These are phyloP conservation scores for Diospyros lotus DNA, from an alignment of 148 eudicot genomes.

Conservation along the genomic window DNA sequence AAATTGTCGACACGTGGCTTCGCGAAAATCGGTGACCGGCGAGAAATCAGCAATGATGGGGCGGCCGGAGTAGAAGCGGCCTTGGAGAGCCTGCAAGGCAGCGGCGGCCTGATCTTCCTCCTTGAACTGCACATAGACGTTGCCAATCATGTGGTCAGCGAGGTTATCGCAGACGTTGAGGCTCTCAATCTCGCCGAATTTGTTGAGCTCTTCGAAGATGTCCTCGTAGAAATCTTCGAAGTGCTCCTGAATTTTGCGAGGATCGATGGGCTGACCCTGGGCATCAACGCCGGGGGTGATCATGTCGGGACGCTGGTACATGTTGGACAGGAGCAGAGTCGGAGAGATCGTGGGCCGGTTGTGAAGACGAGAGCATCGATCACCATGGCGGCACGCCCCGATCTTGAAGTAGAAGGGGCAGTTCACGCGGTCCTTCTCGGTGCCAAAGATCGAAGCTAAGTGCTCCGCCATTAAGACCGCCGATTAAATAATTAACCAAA, in stretches of 20 bases:
- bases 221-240: conserved; percentile 77
- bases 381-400: conserved; percentile 79
- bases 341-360: conserved; percentile 61
- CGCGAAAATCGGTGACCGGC: conserved; percentile 75
- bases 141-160: conserved; percentile 82
- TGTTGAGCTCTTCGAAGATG: conserved; percentile 56
- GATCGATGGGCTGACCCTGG: conserved; percentile 65
- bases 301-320: conserved; percentile 82
- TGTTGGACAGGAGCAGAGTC: conserved; percentile 62
- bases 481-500: neutral
- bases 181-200: conserved; percentile 68
- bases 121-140: conserved; percentile 70
- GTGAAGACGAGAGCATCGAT: conserved; percentile 76
- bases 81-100: conserved; percentile 46
- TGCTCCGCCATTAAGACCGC: conserved; percentile 59
- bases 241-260: conserved; percentile 51
- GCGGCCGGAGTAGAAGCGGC: conserved; percentile 61
- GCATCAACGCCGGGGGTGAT: conserved; percentile 78
- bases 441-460: conserved; percentile 72
- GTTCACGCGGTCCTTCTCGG: conserved; percentile 76
- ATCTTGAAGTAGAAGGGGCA: conserved; percentile 84
- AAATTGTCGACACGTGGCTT: conserved; percentile 69
- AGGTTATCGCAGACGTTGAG: conserved; percentile 73
- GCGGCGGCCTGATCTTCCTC: conserved; percentile 76
- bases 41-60: conserved; percentile 78